Percentiles rank a stretch among this genome's conserved stretches.
These are phyloP conservation scores for Penicillium psychrosexuale DNA, from an alignment of 2,329 filamentous ascomycete genomes.

Conservation along the genomic window DNA sequence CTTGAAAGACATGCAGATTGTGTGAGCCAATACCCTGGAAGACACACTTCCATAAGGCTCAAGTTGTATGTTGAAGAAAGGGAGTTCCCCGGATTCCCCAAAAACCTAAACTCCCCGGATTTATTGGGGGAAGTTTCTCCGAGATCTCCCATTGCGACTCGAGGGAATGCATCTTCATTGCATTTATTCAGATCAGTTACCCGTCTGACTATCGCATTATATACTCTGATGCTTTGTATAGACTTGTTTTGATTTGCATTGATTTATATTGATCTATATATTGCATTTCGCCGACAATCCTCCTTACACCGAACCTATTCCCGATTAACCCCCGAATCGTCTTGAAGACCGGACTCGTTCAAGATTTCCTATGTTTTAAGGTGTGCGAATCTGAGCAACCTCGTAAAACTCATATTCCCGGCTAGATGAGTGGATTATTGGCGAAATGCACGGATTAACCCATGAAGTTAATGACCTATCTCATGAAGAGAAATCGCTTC, in stretches of 20 bases:
- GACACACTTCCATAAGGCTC: not conserved
- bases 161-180: not conserved
- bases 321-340: conserved; percentile 17
- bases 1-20: conserved; percentile 6
- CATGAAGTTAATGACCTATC: not conserved
- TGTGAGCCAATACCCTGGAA: not conserved
- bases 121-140: conserved; percentile 15
- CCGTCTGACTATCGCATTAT: too few species aligned
- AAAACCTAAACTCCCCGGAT: conserved; percentile 1
- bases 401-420: too few species aligned
- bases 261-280: too few species aligned
- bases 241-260: too few species aligned
- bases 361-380: not conserved
- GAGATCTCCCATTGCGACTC: conserved; percentile 14
- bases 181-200: not conserved
- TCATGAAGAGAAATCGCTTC: not conserved
- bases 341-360: not conserved
- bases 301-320: conserved; percentile 12
- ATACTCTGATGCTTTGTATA: not conserved
- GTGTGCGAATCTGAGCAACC: too few species aligned
- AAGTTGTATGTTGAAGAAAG: not conserved
- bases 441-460: too few species aligned
- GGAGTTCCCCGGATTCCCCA: not conserved
- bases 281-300: conserved; percentile 21
- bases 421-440: too few species aligned